A percentile compares a stretch with the other conserved stretches of the same genome.
Conservation (phyloP, 345 rosid genomes). For the Diplotaxis tenuifolia region DNA sequence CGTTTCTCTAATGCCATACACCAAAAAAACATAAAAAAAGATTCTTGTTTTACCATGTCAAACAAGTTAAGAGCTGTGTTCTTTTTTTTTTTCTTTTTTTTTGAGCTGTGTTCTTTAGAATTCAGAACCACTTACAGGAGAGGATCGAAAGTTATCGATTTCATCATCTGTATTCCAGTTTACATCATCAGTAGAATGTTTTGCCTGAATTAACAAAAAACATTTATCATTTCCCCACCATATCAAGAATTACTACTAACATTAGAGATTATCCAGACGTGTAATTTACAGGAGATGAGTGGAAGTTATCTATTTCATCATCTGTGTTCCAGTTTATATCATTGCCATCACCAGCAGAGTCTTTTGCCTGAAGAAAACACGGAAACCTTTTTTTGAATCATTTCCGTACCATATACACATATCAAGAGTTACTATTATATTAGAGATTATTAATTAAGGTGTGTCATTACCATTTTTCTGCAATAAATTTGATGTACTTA, state of each 20-base stretch:
- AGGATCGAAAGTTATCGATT: background rate
- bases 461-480: conserved; percentile 16
- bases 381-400: background rate
- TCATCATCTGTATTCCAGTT: conserved; percentile 11
- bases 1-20: conserved; percentile 3
- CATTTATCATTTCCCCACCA: background rate
- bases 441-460: background rate
- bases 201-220: background rate
- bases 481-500: background rate
- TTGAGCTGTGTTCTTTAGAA: background rate
- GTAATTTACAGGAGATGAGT: background rate
- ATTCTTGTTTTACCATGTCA: background rate
- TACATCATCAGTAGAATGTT: too few relatives aligned
- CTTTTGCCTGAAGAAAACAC: background rate
- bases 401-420: background rate
- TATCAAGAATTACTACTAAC: background rate
- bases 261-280: too few relatives aligned
- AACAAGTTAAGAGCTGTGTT: background rate
- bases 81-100: too few relatives aligned
- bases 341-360: background rate
- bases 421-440: background rate
- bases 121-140: too few relatives aligned
- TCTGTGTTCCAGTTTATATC: background rate
- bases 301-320: conserved; percentile 1
- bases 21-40: background rate